Conservation (phyloP, 495 filamentous ascomycete genomes). For the Neurospora sp. region DNA sequence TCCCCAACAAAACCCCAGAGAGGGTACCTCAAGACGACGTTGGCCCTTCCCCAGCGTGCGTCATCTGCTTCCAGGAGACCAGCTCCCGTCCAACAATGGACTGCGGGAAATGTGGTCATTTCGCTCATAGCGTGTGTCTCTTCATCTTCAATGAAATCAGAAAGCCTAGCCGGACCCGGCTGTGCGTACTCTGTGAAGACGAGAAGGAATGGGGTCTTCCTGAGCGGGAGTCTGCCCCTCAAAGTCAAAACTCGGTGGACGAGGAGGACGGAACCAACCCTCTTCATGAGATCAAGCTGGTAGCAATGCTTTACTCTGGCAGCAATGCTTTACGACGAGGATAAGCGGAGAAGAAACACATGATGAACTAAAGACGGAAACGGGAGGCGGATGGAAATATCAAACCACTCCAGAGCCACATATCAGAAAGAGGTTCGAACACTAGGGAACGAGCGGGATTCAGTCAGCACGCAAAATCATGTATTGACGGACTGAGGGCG, state of each 20-base stretch:
- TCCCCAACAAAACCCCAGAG: not conserved
- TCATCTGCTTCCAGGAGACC: not conserved
- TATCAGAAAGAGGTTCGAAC: not conserved
- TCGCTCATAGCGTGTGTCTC: not conserved
- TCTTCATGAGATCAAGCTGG: not conserved
- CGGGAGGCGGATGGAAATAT: not conserved
- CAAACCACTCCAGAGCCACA: not conserved
- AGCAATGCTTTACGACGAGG: not conserved
- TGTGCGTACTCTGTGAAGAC: not conserved
- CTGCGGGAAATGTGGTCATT: not conserved
- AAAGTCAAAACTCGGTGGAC: not conserved
- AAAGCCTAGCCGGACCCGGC: not conserved
- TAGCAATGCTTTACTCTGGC: not conserved
- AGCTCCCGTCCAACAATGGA: not conserved
- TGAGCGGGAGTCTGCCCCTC: not conserved
- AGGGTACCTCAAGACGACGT: not conserved
- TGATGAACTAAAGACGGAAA: not conserved
- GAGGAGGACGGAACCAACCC: not conserved
- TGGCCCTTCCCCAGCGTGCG: not conserved
- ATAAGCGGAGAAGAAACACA: not conserved
- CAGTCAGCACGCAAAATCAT: not conserved
- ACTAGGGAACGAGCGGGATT: not conserved
- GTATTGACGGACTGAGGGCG: not conserved
- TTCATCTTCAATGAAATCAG: not conserved
- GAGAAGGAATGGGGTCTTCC: not conserved